Percentiles rank a stretch among this genome's conserved stretches.
phyloP scores from a whole-genome alignment of 2,329 filamentous ascomycete species.

The Delphinella strobiligena region DNA sequence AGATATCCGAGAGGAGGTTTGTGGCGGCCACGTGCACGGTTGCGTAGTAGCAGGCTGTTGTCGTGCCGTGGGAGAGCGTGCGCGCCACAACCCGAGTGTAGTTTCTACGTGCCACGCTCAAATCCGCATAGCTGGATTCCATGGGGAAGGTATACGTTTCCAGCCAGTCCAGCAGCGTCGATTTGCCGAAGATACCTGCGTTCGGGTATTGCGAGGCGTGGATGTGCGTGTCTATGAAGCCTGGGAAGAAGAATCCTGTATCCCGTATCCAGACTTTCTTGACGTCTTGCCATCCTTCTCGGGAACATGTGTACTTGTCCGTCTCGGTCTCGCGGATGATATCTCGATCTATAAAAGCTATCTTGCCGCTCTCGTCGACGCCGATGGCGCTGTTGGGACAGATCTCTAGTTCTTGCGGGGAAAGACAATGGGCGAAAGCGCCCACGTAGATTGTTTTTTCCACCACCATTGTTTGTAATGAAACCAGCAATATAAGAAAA shows the following conservation, averaged over 20 bases:
- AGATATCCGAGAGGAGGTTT: constrained; percentile 81
- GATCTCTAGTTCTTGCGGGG: constrained; percentile 36
- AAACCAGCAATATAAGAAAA: no score
- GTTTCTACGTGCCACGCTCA: constrained; percentile 52
- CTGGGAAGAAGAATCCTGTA: constrained; percentile 69
- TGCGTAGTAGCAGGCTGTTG: constrained; percentile 87
- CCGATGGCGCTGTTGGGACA: constrained; percentile 34
- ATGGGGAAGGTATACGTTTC: constrained; percentile 91
- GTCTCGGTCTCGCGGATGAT: constrained; percentile 14
- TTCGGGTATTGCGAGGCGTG: constrained; percentile 95
- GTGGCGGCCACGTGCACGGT: constrained; percentile 78
- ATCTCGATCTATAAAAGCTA: constrained; percentile 34
- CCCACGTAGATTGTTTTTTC: constrained; percentile 42
- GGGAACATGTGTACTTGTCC: constrained; percentile 6
- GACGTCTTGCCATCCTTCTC: constrained; percentile 28
- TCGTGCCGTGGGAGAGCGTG: constrained; percentile 82
- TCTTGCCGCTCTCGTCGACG: constrained; percentile 41
- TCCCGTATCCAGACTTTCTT: constrained; percentile 27
- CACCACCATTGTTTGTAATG: no score
- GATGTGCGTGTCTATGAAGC: constrained; percentile 91
- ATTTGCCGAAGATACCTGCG: constrained; percentile 82
- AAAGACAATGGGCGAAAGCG: constrained; percentile 48
- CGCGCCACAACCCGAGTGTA: constrained; percentile 69
- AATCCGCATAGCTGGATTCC: constrained; percentile 60
- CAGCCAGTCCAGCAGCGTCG: constrained; percentile 87